These are phyloP conservation scores for Corchorus olitorius DNA, from an alignment of 345 rosid genomes.

Conservation along the genomic window DNA sequence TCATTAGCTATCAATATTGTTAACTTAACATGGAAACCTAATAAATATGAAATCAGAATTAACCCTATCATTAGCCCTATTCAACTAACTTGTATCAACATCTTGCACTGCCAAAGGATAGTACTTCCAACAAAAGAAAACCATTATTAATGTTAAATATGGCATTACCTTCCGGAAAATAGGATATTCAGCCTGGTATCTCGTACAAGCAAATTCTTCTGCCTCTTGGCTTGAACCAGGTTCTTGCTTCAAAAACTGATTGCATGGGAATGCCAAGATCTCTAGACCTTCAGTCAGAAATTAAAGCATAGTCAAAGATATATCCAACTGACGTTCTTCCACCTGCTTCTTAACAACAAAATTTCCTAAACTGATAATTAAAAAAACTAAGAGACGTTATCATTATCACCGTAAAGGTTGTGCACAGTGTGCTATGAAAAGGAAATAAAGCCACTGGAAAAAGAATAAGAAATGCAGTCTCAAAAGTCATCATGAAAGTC, in stretches of 20 bases:
- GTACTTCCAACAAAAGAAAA: too few species aligned
- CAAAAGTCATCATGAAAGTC: neutral
- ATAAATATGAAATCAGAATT: neutral
- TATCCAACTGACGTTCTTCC: neutral
- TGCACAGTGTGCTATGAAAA: neutral
- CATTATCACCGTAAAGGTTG: neutral
- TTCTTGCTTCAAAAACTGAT: conserved; percentile 82
- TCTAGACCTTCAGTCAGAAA: conserved; percentile 58
- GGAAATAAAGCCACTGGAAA: neutral
- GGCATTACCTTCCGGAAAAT: conserved; percentile 71
- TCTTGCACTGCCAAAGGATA: neutral
- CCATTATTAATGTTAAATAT: too few species aligned
- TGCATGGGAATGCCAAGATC: conserved; percentile 92
- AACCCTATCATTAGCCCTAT: neutral
- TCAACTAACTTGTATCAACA: conserved; percentile 3
- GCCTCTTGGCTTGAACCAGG: conserved; percentile 76
- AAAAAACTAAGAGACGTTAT: neutral
- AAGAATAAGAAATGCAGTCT: neutral
- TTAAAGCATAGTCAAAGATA: conserved; percentile 8
- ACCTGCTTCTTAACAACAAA: neutral
- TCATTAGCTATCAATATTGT: neutral
- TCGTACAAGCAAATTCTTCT: conserved; percentile 75
- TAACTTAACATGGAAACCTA: neutral
- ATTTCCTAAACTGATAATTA: conserved; percentile 11
- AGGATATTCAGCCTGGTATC: conserved; percentile 89